These are phyloP conservation scores for Trichoderma reesei DNA, from an alignment of 495 filamentous ascomycete species.

Conservation along the genomic window DNA sequence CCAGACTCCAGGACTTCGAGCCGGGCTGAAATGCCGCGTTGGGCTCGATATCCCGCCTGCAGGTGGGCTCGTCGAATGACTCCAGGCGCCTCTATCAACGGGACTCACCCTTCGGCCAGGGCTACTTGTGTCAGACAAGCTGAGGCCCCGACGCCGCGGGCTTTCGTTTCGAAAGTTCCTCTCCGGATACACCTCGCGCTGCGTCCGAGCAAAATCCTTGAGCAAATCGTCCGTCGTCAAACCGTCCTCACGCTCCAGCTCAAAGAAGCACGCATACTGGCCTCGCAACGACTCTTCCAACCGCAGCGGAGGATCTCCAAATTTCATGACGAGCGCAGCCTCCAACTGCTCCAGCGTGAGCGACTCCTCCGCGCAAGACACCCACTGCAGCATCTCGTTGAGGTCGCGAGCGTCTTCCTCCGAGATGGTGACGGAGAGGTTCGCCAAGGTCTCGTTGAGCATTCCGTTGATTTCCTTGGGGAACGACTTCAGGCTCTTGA, in stretches of 20 bases:
- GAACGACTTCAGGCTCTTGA: conserved; percentile 20
- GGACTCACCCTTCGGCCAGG: neutral
- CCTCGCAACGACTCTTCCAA: conserved; percentile 25
- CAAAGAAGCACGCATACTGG: conserved; percentile 30
- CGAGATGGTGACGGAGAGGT: conserved; percentile 17
- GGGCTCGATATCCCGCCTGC: neutral
- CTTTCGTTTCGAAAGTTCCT: neutral
- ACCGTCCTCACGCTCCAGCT: conserved; percentile 24
- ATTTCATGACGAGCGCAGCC: conserved; percentile 19
- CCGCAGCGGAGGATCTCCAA: conserved; percentile 24
- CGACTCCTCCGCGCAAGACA: conserved; percentile 21
- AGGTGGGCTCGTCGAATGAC: conserved; percentile 1
- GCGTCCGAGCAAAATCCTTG: conserved; percentile 12
- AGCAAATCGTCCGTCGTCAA: conserved; percentile 24
- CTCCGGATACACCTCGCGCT: conserved; percentile 7
- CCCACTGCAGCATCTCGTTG: conserved; percentile 28
- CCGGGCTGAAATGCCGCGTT: neutral
- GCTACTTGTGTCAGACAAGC: neutral
- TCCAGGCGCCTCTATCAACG: neutral
- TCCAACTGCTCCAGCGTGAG: conserved; percentile 25
- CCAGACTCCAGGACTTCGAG: neutral
- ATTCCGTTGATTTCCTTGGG: conserved; percentile 25
- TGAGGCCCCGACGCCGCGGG: neutral
- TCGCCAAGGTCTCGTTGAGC: conserved; percentile 24
- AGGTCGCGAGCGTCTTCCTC: conserved; percentile 23